Evolutionary conservation across 176 grass and related monocot species (phyloP).

Genomic region (Eragrostis nindensis): DNA sequence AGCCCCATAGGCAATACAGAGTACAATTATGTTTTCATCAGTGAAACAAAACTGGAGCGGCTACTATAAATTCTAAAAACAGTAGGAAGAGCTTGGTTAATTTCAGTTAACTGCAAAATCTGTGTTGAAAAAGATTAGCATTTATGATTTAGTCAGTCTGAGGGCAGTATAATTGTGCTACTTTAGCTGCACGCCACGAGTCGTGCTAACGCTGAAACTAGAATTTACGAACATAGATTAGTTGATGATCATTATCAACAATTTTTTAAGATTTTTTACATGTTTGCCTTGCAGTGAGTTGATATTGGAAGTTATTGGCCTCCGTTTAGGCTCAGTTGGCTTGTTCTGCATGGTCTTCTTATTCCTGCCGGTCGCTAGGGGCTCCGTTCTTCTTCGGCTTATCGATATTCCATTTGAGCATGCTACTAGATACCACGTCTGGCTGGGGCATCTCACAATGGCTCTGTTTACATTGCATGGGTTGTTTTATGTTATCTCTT

Average conservation of each 20-base stretch:
- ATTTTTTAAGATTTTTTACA: not conserved
- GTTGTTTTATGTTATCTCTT: constrained; percentile 58
- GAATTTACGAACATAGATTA: not conserved
- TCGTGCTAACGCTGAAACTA: constrained; percentile 14
- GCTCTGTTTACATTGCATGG: constrained; percentile 90
- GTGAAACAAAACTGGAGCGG: not conserved
- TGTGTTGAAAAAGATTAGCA: not conserved
- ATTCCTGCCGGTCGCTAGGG: constrained; percentile 84
- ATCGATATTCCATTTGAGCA: constrained; percentile 98
- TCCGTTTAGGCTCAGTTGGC: constrained; percentile 69
- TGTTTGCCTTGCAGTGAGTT: constrained; percentile 57
- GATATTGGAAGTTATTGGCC: constrained; percentile 60
- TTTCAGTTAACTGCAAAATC: not conserved
- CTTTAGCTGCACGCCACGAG: no score
- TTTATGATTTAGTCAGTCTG: not conserved
- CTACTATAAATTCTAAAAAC: not conserved
- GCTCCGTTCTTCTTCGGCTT: constrained; percentile 93
- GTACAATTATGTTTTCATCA: not conserved
- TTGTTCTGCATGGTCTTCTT: constrained; percentile 89
- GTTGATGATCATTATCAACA: no score
- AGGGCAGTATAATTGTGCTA: not conserved
- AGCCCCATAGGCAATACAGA: not conserved
- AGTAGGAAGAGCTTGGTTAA: not conserved
- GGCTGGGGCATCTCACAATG: constrained; percentile 99
- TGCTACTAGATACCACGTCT: constrained; percentile 95